phyloP scores from a whole-genome alignment of 208 protist genomes.

The Tritrichomonas foetus region DNA sequence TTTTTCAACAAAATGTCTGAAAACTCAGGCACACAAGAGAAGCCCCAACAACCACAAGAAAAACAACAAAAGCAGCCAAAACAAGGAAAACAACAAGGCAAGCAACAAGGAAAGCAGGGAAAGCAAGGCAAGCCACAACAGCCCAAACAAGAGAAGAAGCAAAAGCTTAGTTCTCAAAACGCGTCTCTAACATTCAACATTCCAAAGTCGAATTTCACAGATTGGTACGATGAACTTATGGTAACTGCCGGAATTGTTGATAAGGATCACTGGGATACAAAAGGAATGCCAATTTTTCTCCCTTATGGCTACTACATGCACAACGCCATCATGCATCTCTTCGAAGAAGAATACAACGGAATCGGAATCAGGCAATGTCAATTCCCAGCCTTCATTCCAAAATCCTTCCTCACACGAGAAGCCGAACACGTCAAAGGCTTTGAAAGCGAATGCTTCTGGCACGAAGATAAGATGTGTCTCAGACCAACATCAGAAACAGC shows the following conservation, averaged over 20 bases:
- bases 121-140: too few species aligned
- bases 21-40: not conserved
- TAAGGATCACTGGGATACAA: constrained; percentile 56
- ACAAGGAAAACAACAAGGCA: not conserved
- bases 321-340: constrained; percentile 53
- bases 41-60: not conserved
- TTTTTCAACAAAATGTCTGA: constrained; percentile 27
- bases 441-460: constrained; percentile 56
- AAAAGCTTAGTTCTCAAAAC: not conserved
- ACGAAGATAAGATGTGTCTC: constrained; percentile 54
- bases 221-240: constrained; percentile 49
- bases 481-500: constrained; percentile 61
- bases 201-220: constrained; percentile 43
- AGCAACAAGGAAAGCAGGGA: not conserved
- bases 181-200: constrained; percentile 40
- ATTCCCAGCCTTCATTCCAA: constrained; percentile 59
- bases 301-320: constrained; percentile 59
- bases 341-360: constrained; percentile 52
- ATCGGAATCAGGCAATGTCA: constrained; percentile 47
- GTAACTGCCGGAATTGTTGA: constrained; percentile 54
- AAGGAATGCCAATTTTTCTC: constrained; percentile 54
- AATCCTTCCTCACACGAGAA: constrained; percentile 51
- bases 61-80: not conserved
- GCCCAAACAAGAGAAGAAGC: not conserved
- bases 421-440: constrained; percentile 58